Conservation (phyloP, 2,329 filamentous ascomycete species). For the Zasmidium angulare region DNA sequence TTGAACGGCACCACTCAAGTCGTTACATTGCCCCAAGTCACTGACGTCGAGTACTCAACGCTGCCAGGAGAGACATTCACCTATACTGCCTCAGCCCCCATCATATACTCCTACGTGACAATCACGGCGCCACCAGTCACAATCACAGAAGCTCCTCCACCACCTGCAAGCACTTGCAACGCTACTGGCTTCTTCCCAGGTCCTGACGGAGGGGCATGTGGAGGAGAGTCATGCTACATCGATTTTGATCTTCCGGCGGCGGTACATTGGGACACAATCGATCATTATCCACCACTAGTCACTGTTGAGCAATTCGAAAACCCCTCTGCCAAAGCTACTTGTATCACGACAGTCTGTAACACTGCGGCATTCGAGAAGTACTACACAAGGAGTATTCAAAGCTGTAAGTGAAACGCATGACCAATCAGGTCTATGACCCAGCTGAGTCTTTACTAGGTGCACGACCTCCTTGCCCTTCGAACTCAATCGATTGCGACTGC, state of each 20-base stretch:
- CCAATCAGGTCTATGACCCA: neutral
- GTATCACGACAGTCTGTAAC: conserved; percentile 26
- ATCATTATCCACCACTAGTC: conserved; percentile 11
- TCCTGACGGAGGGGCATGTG: conserved; percentile 12
- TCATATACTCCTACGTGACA: neutral
- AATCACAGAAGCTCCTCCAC: neutral
- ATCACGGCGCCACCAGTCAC: conserved; percentile 3
- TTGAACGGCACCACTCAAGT: neutral
- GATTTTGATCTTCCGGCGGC: conserved; percentile 20
- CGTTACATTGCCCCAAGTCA: neutral
- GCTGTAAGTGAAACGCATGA: conserved; percentile 5
- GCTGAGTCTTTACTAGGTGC: neutral
- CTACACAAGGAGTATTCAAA: conserved; percentile 15
- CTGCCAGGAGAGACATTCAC: neutral
- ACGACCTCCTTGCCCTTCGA: conserved; percentile 23
- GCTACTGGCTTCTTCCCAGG: conserved; percentile 1
- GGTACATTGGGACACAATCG: conserved; percentile 18
- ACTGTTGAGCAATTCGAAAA: conserved; percentile 22
- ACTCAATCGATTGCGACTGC: conserved; percentile 25
- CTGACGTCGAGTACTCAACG: neutral
- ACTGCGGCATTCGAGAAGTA: conserved; percentile 17
- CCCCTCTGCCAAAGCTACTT: conserved; percentile 14
- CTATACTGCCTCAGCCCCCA: neutral
- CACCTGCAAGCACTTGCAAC: conserved; percentile 6
- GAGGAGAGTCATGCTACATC: conserved; percentile 17